These are phyloP conservation scores for Selaginella moellendorffii DNA, from an alignment of 75 land plant genomes.

Conservation along the genomic window DNA sequence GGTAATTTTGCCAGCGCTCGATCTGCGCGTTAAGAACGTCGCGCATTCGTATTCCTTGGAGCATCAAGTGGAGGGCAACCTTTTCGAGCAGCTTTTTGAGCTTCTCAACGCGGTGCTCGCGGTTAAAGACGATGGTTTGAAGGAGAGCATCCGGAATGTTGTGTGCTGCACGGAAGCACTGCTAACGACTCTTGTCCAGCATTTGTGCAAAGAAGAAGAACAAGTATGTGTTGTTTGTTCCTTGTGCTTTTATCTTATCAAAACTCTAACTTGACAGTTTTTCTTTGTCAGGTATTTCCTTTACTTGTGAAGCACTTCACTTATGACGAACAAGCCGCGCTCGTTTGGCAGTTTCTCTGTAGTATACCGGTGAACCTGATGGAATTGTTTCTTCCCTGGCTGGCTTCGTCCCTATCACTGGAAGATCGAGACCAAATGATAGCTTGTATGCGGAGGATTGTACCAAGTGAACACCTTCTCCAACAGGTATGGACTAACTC, in stretches of 20 bases:
- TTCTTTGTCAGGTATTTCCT: slow-evolving; percentile 50
- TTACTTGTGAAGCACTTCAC: slow-evolving; percentile 45
- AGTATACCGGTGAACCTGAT: slow-evolving; percentile 55
- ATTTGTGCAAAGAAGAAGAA: slow-evolving; percentile 67
- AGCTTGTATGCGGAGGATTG: slow-evolving; percentile 28
- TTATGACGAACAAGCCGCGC: slow-evolving; percentile 43
- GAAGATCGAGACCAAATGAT: slow-evolving; percentile 36
- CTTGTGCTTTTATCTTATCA: too few relatives aligned
- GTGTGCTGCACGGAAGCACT: slow-evolving; percentile 39
- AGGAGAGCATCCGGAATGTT: slow-evolving; percentile 30
- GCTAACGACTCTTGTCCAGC: slow-evolving; percentile 35
- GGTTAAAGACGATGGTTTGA: slow-evolving; percentile 11
- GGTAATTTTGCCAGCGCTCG: slow-evolving; percentile 65
- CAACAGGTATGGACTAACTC: slow-evolving; percentile 49
- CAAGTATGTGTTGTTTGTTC: slow-evolving; percentile 31
- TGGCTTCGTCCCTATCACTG: slow-evolving; percentile 37
- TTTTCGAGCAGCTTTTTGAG: slow-evolving; percentile 37
- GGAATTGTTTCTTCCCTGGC: slow-evolving; percentile 62
- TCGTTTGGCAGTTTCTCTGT: slow-evolving; percentile 70
- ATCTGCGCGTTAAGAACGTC: slow-evolving; percentile 43
- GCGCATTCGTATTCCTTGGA: slow-evolving; percentile 47
- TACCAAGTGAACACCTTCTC: slow-evolving; percentile 45
- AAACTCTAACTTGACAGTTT: too few relatives aligned
- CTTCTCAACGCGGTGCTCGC: slow-evolving; percentile 18
- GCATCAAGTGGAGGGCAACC: slow-evolving; percentile 37